Percentiles rank a stretch among this genome's conserved stretches.
Evolutionary conservation across 2,329 filamentous ascomycete species (phyloP).

Genomic region (Diaporthe eres): DNA sequence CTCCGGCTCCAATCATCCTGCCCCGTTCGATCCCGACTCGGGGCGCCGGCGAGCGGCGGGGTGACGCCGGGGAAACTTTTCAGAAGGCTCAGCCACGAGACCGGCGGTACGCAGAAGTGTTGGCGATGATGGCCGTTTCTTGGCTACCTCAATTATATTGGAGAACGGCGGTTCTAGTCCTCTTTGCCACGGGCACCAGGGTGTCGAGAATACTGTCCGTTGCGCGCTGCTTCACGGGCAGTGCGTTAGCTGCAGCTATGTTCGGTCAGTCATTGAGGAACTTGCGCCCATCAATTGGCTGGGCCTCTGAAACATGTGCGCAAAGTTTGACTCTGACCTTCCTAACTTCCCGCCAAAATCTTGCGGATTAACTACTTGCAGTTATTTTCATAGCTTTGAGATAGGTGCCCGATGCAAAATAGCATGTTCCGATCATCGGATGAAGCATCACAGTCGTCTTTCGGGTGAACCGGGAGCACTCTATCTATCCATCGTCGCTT

Average conservation of each 20-base stretch:
- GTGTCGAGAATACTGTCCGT: neutral
- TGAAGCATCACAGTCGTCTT: slow-evolving; percentile 28
- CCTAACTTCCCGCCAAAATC: slow-evolving; percentile 1
- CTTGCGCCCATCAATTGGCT: slow-evolving; percentile 1
- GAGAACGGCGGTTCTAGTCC: too few species aligned
- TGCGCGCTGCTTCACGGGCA: slow-evolving; percentile 18
- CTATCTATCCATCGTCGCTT: neutral
- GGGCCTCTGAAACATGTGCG: neutral
- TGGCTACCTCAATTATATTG: slow-evolving; percentile 21
- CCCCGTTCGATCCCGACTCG: slow-evolving; percentile 29
- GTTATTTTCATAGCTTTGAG: neutral
- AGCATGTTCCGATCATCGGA: neutral
- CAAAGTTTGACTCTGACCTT: slow-evolving; percentile 8
- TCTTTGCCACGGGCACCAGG: neutral
- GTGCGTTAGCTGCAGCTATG: slow-evolving; percentile 11
- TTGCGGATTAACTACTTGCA: neutral
- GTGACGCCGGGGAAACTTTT: slow-evolving; percentile 16
- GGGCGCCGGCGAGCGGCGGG: slow-evolving; percentile 29
- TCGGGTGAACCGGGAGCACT: slow-evolving; percentile 8
- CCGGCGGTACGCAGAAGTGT: neutral
- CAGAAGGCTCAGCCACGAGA: slow-evolving; percentile 29
- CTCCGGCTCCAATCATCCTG: slow-evolving; percentile 35
- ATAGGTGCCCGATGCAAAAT: slow-evolving; percentile 13
- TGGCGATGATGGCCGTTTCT: neutral
- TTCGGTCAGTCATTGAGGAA: neutral